These are phyloP conservation scores for Physcomitrellopsis africana DNA, from an alignment of 225 moss, liverwort and hornwort genomes.

Conservation along the genomic window DNA sequence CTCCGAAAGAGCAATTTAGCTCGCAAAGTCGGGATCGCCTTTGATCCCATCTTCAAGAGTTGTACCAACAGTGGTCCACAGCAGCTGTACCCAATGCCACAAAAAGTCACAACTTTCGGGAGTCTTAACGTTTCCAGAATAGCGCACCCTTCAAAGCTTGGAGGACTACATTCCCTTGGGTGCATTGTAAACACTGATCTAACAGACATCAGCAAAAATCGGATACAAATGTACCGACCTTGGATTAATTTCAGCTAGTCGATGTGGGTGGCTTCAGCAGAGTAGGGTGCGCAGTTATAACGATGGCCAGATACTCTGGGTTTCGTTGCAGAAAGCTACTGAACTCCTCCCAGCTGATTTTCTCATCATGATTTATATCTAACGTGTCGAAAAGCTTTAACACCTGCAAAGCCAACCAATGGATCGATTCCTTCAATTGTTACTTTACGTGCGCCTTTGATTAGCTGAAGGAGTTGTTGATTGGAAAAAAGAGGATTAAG, in stretches of 20 bases:
- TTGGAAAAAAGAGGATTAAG: background rate
- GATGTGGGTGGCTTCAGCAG: constrained; percentile 32
- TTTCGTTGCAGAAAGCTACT: constrained; percentile 51
- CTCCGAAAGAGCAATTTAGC: background rate
- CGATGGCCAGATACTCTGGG: constrained; percentile 64
- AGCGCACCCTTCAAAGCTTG: constrained; percentile 8
- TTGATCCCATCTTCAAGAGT: constrained; percentile 1
- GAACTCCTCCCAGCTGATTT: constrained; percentile 70
- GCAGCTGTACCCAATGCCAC: constrained; percentile 17
- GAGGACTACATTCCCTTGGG: background rate
- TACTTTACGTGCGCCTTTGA: background rate
- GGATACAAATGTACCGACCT: constrained; percentile 8
- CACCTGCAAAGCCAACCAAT: constrained; percentile 50
- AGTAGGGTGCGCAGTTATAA: constrained; percentile 62
- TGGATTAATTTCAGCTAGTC: constrained; percentile 11
- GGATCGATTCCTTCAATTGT: background rate
- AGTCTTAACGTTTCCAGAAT: constrained; percentile 9
- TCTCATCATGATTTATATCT: constrained; percentile 52
- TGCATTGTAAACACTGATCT: background rate
- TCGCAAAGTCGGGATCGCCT: background rate
- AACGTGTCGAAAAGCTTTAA: constrained; percentile 52
- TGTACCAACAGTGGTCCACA: constrained; percentile 3
- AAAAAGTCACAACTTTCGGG: background rate
- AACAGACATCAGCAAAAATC: background rate
- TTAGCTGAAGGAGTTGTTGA: background rate